Evolutionary conservation across 768 basidiomycete genomes (phyloP), one percentile per base, ranked within the genome.

Genomic region (Podaxis pistillaris): DNA sequence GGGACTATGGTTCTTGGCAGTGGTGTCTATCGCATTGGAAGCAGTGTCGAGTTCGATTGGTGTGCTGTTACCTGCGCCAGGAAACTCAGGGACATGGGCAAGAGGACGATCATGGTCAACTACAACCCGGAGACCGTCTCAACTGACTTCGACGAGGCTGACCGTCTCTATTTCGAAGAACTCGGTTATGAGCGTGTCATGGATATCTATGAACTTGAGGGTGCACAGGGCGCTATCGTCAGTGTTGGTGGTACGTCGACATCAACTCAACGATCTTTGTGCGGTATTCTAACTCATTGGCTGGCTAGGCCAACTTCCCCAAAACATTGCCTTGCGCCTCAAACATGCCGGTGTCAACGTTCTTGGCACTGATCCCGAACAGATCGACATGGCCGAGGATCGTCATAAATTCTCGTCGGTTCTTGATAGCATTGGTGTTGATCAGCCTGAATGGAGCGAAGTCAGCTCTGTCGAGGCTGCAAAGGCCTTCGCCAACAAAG

Each of bases 71-170:
- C 96, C 1, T 98, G 96, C 73, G 94, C 95, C 13, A 83, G 97
- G 64, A 91, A 91, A 73, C 85, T 99, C 59, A 84, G 95, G 69
- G 86, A 91, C 66, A 92, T 94, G 85, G 95, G 96, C 73, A 90
- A 91, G 72, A 88, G 88, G 77, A 98, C 97, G 49, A 88, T 99
- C 79, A 98, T 98, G 96, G 84, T 99, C 83, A 99, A 99, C 81
- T 99, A 99, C 78, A 99, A 98, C 77, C 96, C 96, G 8, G 97
- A 99, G 78, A 99, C 97, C 3, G 97, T 98, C 46, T 98, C 96
- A 6, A 99, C 97, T 62, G 97, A 98, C 75, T 99, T 96, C 74
- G 97, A 99, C 71, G 97, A 99, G 78, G 97, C 97, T n/a, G 97
- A 98, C 70, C 82, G 97, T 62, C 79, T 99, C 52, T 99, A 99